phyloP scores from a whole-genome alignment of 2,329 filamentous ascomycete genomes.

The Tolypocladium ophioglossoides region DNA sequence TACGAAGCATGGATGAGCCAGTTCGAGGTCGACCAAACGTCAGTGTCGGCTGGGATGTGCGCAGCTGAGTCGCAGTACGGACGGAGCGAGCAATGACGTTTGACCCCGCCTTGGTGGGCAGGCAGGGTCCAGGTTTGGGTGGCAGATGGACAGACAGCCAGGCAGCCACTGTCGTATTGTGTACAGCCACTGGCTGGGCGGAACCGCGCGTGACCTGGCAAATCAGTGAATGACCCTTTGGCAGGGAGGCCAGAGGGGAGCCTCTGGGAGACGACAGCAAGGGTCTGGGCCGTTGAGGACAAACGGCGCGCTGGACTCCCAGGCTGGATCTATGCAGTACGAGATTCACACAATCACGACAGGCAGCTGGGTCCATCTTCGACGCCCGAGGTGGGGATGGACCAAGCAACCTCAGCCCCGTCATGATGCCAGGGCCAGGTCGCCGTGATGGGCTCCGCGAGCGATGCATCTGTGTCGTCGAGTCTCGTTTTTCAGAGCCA shows the following conservation, averaged over 20 bases:
- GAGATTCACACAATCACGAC: background rate
- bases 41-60: background rate
- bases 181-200: background rate
- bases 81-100: conserved; percentile 7
- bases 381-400: background rate
- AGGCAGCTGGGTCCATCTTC: background rate
- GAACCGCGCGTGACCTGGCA: background rate
- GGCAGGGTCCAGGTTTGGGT: conserved; percentile 2
- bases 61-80: background rate
- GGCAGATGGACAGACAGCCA: conserved; percentile 1
- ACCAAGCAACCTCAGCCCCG: background rate
- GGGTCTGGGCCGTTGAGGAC: background rate
- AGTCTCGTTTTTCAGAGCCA: too few species aligned
- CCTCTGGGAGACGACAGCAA: background rate
- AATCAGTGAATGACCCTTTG: background rate
- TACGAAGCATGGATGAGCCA: background rate
- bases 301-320: background rate
- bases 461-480: background rate
- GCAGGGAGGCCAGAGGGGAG: background rate
- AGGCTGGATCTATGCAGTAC: background rate
- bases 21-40: background rate
- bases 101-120: conserved; percentile 1
- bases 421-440: background rate
- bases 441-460: background rate
- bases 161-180: background rate